Base-by-base conservation (phyloP, 148 eudicot species). In the Limonium bicolor region DNA sequence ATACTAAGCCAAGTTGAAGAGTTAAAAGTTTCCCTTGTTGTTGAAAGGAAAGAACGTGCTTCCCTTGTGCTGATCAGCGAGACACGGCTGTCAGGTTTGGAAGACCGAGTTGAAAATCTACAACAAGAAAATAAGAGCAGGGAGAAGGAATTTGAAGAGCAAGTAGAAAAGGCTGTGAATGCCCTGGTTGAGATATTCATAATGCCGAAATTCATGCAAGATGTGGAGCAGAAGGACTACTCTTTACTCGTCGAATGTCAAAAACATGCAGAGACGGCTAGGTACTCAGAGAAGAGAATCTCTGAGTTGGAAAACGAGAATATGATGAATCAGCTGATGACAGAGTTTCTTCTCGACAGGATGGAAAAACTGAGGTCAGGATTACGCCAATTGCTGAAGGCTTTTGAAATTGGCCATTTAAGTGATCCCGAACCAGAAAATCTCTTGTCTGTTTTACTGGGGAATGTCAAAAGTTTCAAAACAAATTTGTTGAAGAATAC, bases 181-280 rank as follows among this genome's bases (percentile, higher is more conserved):
- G 77, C 95, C 23, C 95, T 80, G 70, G 77, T 80, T 49, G 95
- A 90, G 69, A 73, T 80, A 40, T 80, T 74, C 48, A 72, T 90
- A 58, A 66, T 90, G 67, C 82, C 78, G 37, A 90, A 67, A 60
- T 90, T 90, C 52, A 51, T 90, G 20, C 59, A 85, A 65, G 99
- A 85, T 48, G 69, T 90, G 85, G 99, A 90, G 54, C 80, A 90
- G 41, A 90, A 80, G 57, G 81, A 90, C 48, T 60, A 48, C 50
- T 42, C 66, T 26, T 59, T 90, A 48, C 30, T 73, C 54, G 42
- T 63, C 2, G 93, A 84, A 67, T 75, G 85, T 46, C 93, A 90
- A 61, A 80, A 71, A 48, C 88, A 90, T 28, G 71, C 61, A 2
- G 87, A 85, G 58, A 79, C 80, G 7, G 68, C 78, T 36, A 78